Conservation (phyloP, 768 basidiomycete genomes). For the Trametes villosa region DNA sequence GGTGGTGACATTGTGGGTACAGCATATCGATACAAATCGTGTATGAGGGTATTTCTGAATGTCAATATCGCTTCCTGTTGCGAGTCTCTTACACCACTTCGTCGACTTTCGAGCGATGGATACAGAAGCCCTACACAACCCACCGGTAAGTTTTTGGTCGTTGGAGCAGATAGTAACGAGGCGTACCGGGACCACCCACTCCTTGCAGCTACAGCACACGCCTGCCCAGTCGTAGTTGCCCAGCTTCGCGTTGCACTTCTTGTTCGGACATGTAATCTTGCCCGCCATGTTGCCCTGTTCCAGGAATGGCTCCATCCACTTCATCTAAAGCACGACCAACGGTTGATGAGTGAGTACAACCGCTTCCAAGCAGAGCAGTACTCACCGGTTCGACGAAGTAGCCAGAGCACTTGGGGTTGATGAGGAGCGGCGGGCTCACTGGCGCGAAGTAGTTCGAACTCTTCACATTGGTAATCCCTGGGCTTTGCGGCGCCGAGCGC, state of each 20-base stretch:
- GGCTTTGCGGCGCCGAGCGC: conserved; percentile 31
- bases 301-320: conserved; percentile 93
- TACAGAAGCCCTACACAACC: conserved; percentile 52
- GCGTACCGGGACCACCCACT: conserved; percentile 90
- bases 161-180: not conserved
- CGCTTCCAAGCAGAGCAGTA: conserved; percentile 15
- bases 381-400: conserved; percentile 96
- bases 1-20: too few species aligned
- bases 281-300: conserved; percentile 78
- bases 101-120: conserved; percentile 58
- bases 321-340: conserved; percentile 53
- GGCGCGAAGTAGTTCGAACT: conserved; percentile 21
- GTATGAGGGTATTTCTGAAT: too few species aligned
- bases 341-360: not conserved
- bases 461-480: conserved; percentile 9
- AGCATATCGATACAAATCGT: too few species aligned
- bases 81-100: conserved; percentile 51
- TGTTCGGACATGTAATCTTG: conserved; percentile 91
- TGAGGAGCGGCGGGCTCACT: conserved; percentile 65
- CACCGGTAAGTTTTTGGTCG: not conserved
- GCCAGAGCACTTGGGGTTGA: conserved; percentile 87
- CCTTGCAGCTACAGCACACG: conserved; percentile 85
- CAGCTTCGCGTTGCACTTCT: conserved; percentile 87
- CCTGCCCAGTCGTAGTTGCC: conserved; percentile 99
- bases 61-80: too few species aligned